Evolutionary conservation across 2,329 filamentous ascomycete genomes (phyloP).

Genomic region (Dothidotthia symphoricarpi): DNA sequence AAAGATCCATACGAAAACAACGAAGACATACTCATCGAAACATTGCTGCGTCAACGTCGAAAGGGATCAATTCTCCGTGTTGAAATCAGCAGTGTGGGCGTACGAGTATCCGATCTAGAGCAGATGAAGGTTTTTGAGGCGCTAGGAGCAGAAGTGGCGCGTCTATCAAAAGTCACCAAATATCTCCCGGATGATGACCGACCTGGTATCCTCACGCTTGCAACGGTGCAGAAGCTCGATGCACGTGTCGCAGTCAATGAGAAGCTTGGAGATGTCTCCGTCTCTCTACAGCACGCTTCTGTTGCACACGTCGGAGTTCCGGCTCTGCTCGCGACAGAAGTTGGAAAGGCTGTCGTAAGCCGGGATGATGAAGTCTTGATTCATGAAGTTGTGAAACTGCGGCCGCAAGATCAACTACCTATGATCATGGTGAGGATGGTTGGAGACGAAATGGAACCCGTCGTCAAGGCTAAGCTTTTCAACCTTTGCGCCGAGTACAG

Average conservation of each 20-base stretch:
- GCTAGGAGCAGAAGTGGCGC: slow-evolving; percentile 75
- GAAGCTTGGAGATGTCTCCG: slow-evolving; percentile 62
- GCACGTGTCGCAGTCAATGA: slow-evolving; percentile 63
- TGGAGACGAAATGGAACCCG: slow-evolving; percentile 89
- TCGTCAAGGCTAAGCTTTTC: slow-evolving; percentile 82
- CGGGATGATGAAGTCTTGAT: slow-evolving; percentile 74
- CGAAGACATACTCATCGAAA: slow-evolving; percentile 94
- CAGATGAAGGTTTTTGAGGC: slow-evolving; percentile 67
- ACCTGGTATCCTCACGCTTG: slow-evolving; percentile 78
- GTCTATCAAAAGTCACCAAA: slow-evolving; percentile 83
- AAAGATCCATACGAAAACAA: slow-evolving; percentile 85
- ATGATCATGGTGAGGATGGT: slow-evolving; percentile 88
- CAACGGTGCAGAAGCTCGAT: slow-evolving; percentile 63
- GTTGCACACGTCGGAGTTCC: slow-evolving; percentile 72
- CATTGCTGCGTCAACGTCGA: slow-evolving; percentile 76
- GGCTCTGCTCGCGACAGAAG: slow-evolving; percentile 73
- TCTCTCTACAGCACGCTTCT: slow-evolving; percentile 25
- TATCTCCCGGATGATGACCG: slow-evolving; percentile 95
- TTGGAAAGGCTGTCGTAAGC: slow-evolving; percentile 61
- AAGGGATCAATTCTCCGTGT: slow-evolving; percentile 81
- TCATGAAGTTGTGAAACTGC: slow-evolving; percentile 54
- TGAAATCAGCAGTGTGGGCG: slow-evolving; percentile 63
- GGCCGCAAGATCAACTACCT: slow-evolving; percentile 49
- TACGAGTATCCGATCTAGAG: slow-evolving; percentile 61
- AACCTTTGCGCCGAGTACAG: slow-evolving; percentile 86